Percentiles rank a stretch among this genome's conserved stretches.
phyloP scores from a whole-genome alignment of 2,329 filamentous ascomycete genomes.

The Ophiocordyceps camponoti-leonardi region DNA sequence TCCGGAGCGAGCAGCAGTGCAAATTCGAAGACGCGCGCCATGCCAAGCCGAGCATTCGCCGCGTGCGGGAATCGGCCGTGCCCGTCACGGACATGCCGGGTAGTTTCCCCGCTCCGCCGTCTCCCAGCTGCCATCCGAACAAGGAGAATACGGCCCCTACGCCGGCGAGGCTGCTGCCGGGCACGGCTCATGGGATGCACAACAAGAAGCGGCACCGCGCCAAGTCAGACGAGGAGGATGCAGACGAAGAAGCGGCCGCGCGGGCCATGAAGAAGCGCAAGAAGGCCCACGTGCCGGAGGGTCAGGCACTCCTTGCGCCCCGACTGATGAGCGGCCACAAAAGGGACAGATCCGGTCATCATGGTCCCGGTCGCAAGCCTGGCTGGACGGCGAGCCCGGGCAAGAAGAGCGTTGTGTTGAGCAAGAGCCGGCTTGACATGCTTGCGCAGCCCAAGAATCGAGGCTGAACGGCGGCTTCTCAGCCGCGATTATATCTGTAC shows the following conservation, averaged over 20 bases:
- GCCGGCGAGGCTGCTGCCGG: constrained; percentile 18
- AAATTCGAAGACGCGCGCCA: constrained; percentile 37
- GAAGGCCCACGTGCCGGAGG: constrained; percentile 28
- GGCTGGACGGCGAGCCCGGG: constrained; percentile 21
- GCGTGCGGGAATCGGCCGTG: constrained; percentile 35
- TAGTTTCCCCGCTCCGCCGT: constrained; percentile 26
- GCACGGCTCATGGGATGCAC: constrained; percentile 41
- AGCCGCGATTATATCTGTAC: neutral
- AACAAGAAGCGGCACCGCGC: constrained; percentile 51
- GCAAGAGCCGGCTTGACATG: constrained; percentile 42
- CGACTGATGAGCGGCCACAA: constrained; percentile 17
- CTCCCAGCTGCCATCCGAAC: constrained; percentile 21
- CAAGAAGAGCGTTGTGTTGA: constrained; percentile 36
- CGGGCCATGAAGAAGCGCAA: constrained; percentile 43
- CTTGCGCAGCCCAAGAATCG: constrained; percentile 42
- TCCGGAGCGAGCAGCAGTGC: constrained; percentile 49
- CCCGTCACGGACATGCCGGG: constrained; percentile 32
- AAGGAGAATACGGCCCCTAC: constrained; percentile 36
- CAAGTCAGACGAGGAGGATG: constrained; percentile 37
- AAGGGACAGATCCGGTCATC: neutral
- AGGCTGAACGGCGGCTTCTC: constrained; percentile 13
- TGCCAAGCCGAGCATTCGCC: constrained; percentile 35
- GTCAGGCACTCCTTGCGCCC: constrained; percentile 34
- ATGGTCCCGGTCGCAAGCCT: constrained; percentile 4
- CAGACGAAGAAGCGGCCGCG: constrained; percentile 26